Percentiles rank a stretch among this genome's conserved stretches.
These are phyloP conservation scores for Lepidium didymum DNA, from an alignment of 345 rosid species.

Conservation along the genomic window DNA sequence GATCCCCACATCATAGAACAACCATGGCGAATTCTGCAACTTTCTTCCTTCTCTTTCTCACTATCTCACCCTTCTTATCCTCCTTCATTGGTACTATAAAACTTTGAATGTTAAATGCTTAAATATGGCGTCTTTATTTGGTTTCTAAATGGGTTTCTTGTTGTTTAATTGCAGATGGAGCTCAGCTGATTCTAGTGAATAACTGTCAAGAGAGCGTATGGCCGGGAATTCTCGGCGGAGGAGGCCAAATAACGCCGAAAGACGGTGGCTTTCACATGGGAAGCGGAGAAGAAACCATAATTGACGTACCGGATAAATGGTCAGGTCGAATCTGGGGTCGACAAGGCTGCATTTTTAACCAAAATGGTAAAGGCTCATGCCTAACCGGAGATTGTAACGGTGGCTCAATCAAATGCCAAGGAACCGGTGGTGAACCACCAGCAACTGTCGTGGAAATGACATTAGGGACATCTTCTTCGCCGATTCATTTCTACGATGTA, in stretches of 20 bases:
- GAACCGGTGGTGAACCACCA: slow-evolving; percentile 68
- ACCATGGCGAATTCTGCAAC: slow-evolving; percentile 32
- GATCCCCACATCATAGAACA: slow-evolving; percentile 4
- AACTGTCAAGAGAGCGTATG: slow-evolving; percentile 75
- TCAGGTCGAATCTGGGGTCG: slow-evolving; percentile 83
- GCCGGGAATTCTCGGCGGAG: slow-evolving; percentile 79
- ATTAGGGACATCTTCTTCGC: slow-evolving; percentile 53
- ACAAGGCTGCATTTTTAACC: slow-evolving; percentile 67
- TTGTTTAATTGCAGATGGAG: slow-evolving; percentile 39
- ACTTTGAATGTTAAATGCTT: not conserved
- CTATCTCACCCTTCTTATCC: slow-evolving; percentile 18
- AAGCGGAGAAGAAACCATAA: slow-evolving; percentile 56
- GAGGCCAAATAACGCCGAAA: slow-evolving; percentile 48
- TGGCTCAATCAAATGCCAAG: slow-evolving; percentile 50
- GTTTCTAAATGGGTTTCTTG: no score
- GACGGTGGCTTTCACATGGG: slow-evolving; percentile 65
- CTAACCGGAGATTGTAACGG: slow-evolving; percentile 62
- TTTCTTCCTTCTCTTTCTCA: slow-evolving; percentile 26
- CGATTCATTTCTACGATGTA: slow-evolving; percentile 91
- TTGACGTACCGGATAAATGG: slow-evolving; percentile 74
- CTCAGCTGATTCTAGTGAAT: slow-evolving; percentile 70
- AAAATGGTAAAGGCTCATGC: slow-evolving; percentile 60
- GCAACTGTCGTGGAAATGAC: slow-evolving; percentile 92
- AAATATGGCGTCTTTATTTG: not conserved
- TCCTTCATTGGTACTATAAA: slow-evolving; percentile 25